phyloP scores from a whole-genome alignment of 2,329 filamentous ascomycete species.

The Aspergillus melleus region DNA sequence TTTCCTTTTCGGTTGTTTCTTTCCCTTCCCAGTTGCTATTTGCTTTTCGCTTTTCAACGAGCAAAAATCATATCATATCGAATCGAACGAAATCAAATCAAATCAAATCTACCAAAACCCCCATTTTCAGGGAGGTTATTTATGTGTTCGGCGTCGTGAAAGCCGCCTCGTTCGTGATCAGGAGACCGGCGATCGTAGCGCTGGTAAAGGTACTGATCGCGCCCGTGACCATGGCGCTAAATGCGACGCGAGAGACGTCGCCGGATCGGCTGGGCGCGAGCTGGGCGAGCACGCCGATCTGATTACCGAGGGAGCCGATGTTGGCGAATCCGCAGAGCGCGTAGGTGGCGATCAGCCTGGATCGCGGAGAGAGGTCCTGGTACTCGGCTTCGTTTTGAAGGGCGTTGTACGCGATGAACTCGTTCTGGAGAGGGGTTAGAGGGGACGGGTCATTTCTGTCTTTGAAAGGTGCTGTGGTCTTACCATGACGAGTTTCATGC shows the following conservation, averaged over 20 bases:
- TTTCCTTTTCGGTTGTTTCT: too few species aligned
- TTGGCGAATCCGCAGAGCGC: slow-evolving; percentile 81
- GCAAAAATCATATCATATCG: too few species aligned
- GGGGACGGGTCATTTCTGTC: background rate
- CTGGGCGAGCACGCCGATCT: slow-evolving; percentile 84
- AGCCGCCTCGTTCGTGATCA: slow-evolving; percentile 57
- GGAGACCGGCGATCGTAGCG: slow-evolving; percentile 74
- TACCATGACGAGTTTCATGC: slow-evolving; percentile 76
- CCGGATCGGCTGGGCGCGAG: slow-evolving; percentile 72
- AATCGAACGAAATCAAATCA: too few species aligned
- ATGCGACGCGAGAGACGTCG: slow-evolving; percentile 72
- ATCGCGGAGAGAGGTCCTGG: slow-evolving; percentile 64
- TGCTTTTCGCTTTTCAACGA: too few species aligned
- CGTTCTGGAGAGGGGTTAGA: slow-evolving; percentile 54
- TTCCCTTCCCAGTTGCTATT: too few species aligned
- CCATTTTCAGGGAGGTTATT: too few species aligned
- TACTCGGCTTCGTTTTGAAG: slow-evolving; percentile 58
- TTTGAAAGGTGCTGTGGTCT: slow-evolving; percentile 25
- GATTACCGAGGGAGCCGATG: slow-evolving; percentile 82
- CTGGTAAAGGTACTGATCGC: slow-evolving; percentile 77
- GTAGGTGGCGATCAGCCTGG: slow-evolving; percentile 80
- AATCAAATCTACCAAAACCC: too few species aligned
- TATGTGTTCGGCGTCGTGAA: background rate
- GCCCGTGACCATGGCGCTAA: slow-evolving; percentile 76
- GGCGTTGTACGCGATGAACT: slow-evolving; percentile 70